phyloP scores from a whole-genome alignment of 2,329 filamentous ascomycete genomes.

The Magnaporthales sp. region DNA sequence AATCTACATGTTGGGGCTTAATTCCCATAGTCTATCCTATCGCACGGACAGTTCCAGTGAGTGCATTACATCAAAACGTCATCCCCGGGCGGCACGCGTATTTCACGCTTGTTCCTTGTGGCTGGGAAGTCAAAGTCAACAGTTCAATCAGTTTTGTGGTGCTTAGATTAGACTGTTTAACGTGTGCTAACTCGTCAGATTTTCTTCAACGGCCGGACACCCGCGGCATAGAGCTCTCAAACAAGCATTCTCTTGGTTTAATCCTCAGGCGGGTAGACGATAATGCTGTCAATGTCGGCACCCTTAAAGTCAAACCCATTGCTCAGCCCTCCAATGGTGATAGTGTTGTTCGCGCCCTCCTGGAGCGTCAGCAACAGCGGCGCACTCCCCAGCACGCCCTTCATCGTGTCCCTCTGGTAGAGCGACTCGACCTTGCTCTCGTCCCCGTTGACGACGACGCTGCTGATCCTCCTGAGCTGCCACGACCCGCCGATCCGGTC shows the following conservation, averaged over 20 bases:
- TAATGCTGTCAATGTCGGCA: constrained; percentile 48
- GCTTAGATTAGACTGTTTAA: no score
- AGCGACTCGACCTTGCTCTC: constrained; percentile 37
- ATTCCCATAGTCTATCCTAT: background rate
- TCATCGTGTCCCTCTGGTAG: constrained; percentile 44
- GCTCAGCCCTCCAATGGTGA: constrained; percentile 46
- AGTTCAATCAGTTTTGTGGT: no score
- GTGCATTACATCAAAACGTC: background rate
- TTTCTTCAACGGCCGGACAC: no score
- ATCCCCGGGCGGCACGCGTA: background rate
- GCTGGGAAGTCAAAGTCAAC: no score
- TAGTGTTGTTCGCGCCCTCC: constrained; percentile 39
- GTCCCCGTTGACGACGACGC: constrained; percentile 50
- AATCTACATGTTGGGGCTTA: no score
- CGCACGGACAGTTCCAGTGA: background rate
- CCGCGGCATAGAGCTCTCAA: background rate
- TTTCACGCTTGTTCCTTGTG: no score
- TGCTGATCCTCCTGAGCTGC: constrained; percentile 51
- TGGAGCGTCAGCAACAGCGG: constrained; percentile 44
- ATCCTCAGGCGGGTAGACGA: constrained; percentile 49
- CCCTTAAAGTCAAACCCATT: constrained; percentile 50
- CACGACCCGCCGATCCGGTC: constrained; percentile 52
- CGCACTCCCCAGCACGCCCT: constrained; percentile 50
- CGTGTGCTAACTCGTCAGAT: no score
- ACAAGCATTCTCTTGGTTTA: background rate